Evolutionary conservation across 208 protist genomes (phyloP).

Genomic region (Trypanosoma caninum): DNA sequence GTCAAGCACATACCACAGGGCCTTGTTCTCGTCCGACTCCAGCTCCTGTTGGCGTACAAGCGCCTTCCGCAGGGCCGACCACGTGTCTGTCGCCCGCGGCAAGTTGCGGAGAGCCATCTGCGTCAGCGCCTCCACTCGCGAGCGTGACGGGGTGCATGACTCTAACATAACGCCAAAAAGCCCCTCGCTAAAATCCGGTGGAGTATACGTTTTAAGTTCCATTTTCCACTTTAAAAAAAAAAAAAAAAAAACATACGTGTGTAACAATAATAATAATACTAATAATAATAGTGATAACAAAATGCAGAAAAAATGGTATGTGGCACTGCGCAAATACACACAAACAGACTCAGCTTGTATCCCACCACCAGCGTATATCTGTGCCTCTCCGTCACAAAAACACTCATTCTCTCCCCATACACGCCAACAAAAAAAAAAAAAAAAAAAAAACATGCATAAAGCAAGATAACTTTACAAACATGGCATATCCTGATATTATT

Average conservation of each 20-base stretch:
- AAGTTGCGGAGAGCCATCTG: conserved; percentile 58
- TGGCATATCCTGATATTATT: too few relatives aligned
- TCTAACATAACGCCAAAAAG: conserved; percentile 54
- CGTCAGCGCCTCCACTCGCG: conserved; percentile 54
- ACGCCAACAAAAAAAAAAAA: background rate
- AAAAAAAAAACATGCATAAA: background rate
- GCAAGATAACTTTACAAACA: too few relatives aligned
- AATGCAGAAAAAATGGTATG: too few relatives aligned
- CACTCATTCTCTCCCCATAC: background rate
- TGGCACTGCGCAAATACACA: too few relatives aligned
- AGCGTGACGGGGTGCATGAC: conserved; percentile 44
- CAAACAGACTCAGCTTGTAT: too few relatives aligned
- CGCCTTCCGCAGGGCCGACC: conserved; percentile 59
- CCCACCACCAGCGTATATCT: too few relatives aligned
- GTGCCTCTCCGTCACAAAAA: too few relatives aligned
- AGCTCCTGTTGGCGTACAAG: conserved; percentile 45
- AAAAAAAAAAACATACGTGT: conserved; percentile 11
- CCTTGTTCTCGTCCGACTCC: conserved; percentile 40
- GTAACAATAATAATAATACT: background rate
- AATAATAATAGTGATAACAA: too few relatives aligned
- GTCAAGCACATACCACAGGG: conserved; percentile 76
- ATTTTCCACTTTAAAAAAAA: conserved; percentile 20
- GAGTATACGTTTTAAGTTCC: conserved; percentile 11
- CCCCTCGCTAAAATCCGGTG: conserved; percentile 40
- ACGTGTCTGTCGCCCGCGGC: conserved; percentile 46